Evolutionary conservation across 2,329 filamentous ascomycete genomes (phyloP), one percentile per base, ranked within the genome.

Genomic region (Neonectria faginata): DNA sequence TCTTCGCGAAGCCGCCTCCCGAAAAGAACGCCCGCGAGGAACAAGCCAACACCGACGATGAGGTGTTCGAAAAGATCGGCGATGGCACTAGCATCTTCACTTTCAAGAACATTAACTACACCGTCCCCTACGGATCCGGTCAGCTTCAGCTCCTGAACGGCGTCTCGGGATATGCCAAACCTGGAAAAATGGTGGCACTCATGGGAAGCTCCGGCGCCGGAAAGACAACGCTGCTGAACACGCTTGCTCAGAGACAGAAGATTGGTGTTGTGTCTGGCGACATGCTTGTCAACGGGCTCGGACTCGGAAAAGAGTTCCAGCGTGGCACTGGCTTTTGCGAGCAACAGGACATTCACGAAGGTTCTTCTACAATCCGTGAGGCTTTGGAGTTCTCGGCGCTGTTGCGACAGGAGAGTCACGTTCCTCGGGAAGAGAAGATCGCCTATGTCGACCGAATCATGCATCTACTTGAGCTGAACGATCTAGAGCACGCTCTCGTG

Each of bases 141-240:
- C 70, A 75, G 11, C 74, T 75, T 55, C 69, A 73, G 48, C 68
- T 80, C 1, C 71, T 75, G 36, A 71, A 73, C 56, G 68, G 88
- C 3, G 87, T 95, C 62, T 89, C 84, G 59, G 92, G 92, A 2
- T 95, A 92, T 70, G 92, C 89, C 2, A 93, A 93, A 72, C 92
- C 92, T 1, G 92, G 92, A 20, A 79, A 91, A 25, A 89, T 97
- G 86, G 88, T 93, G 50, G 92, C 92, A 0, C 81, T 96, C 1
- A 92, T 96, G 83, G 93, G 93, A 57, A 91, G 91, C 6, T 92
- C 88, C 8, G 92, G 91, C 52, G 92, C 93, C 8, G 93, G 93
- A 18, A 96, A 96, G 79, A 94, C 92, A 0, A 96, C 93, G 0
- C 80, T 96, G 0, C 82, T 97, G n/a, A 93, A 95, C 77, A 93